Conservation (phyloP, 2,329 filamentous ascomycete genomes). For the Epichloe amarillans region DNA sequence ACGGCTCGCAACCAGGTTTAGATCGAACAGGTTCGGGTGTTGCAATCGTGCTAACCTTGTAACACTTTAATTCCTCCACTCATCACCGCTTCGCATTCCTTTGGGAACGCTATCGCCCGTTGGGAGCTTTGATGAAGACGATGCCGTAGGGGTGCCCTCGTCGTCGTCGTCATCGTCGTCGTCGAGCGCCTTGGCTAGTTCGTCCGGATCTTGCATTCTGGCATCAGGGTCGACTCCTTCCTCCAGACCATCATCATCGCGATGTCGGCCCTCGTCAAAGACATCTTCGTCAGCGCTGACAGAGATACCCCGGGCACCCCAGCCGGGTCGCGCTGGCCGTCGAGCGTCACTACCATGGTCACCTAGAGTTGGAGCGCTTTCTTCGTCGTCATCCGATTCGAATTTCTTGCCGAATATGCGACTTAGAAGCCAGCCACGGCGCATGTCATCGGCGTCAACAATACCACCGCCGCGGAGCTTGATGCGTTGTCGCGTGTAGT, state of each 20-base stretch:
- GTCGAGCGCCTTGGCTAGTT: slow-evolving; percentile 45
- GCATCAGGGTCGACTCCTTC: slow-evolving; percentile 44
- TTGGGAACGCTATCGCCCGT: slow-evolving; percentile 18
- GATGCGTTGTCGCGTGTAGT: slow-evolving; percentile 83
- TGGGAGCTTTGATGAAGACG: slow-evolving; percentile 13
- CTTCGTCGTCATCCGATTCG: slow-evolving; percentile 45
- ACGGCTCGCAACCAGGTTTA: too few relatives aligned
- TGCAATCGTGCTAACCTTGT: neutral
- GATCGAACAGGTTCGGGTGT: too few relatives aligned
- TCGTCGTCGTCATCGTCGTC: slow-evolving; percentile 35
- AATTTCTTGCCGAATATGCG: slow-evolving; percentile 56
- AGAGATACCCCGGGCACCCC: slow-evolving; percentile 52
- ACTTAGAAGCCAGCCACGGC: slow-evolving; percentile 71
- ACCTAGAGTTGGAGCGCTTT: slow-evolving; percentile 38
- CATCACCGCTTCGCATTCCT: slow-evolving; percentile 32
- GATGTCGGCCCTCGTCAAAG: slow-evolving; percentile 35
- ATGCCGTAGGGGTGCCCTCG: slow-evolving; percentile 14
- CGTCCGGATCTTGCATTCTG: slow-evolving; percentile 53
- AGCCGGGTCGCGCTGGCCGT: slow-evolving; percentile 33
- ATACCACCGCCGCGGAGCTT: slow-evolving; percentile 80
- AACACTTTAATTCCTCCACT: slow-evolving; percentile 27
- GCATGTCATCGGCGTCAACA: slow-evolving; percentile 80
- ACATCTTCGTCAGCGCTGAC: slow-evolving; percentile 52
- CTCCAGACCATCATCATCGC: slow-evolving; percentile 31
- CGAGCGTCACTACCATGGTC: slow-evolving; percentile 17